Conservation (phyloP, 768 basidiomycete genomes). For the Bullera alba region DNA sequence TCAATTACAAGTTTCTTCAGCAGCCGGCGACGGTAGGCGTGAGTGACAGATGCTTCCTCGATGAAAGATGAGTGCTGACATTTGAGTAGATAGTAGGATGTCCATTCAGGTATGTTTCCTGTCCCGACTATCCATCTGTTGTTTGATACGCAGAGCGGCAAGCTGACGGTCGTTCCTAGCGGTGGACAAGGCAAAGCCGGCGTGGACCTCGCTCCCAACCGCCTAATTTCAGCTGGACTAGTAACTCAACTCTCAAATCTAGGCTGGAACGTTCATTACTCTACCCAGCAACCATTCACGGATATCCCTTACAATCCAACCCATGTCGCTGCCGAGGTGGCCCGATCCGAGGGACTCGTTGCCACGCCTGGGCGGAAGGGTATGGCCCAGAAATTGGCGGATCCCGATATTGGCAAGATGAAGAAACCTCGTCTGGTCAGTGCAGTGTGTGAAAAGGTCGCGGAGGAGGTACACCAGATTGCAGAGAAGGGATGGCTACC, state of each 20-base stretch:
- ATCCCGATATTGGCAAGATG: conserved; percentile 78
- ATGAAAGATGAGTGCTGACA: conserved; percentile 2
- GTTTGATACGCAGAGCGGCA: not conserved
- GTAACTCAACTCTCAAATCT: conserved; percentile 65
- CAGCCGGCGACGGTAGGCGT: conserved; percentile 74
- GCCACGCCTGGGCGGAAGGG: conserved; percentile 28
- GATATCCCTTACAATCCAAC: conserved; percentile 43
- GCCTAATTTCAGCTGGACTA: conserved; percentile 80
- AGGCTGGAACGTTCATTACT: conserved; percentile 84
- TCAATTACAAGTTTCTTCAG: conserved; percentile 52
- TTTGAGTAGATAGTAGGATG: conserved; percentile 73
- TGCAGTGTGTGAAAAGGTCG: conserved; percentile 69
- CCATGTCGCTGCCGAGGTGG: conserved; percentile 1
- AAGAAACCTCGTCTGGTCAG: conserved; percentile 87
- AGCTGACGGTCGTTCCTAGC: conserved; percentile 2
- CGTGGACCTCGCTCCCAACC: conserved; percentile 57
- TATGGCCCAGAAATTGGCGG: conserved; percentile 48
- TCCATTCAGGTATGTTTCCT: conserved; percentile 72
- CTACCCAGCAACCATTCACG: conserved; percentile 79
- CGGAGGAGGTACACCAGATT: conserved; percentile 67
- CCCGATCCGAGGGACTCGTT: conserved; percentile 36
- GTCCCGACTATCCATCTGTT: not conserved
- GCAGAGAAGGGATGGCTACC: conserved; percentile 72
- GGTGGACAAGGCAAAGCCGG: conserved; percentile 34
- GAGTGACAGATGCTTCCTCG: conserved; percentile 45